These are phyloP conservation scores for Austroboletus olivaceoglutinosus DNA, from an alignment of 1,284 basidiomycete genomes.

Conservation along the genomic window DNA sequence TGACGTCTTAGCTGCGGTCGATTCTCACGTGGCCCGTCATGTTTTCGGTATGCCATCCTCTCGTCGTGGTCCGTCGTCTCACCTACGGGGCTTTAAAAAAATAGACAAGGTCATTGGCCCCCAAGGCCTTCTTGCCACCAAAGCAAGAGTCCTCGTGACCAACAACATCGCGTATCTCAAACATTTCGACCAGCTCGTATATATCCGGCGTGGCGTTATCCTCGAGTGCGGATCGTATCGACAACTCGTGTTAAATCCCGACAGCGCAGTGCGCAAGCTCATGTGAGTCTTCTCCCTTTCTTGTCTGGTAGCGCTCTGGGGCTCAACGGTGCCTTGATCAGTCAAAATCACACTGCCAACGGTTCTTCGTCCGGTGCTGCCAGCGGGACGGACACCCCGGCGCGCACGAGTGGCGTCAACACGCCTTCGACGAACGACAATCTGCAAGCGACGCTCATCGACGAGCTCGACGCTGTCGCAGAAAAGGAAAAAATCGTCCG, in stretches of 20 bases:
- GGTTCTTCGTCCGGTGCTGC: slow-evolving; percentile 41
- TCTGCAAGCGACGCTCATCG: slow-evolving; percentile 20
- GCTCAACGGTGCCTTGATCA: slow-evolving; percentile 44
- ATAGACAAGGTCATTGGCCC: slow-evolving; percentile 89
- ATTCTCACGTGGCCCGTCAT: slow-evolving; percentile 74
- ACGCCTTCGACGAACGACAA: slow-evolving; percentile 35
- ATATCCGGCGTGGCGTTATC: slow-evolving; percentile 82
- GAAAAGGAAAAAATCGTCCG: slow-evolving; percentile 22
- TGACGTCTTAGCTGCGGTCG: slow-evolving; percentile 53
- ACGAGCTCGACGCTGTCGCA: slow-evolving; percentile 9
- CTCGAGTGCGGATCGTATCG: slow-evolving; percentile 75
- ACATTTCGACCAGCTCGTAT: slow-evolving; percentile 80
- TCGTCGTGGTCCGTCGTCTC: not conserved
- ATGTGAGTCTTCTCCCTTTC: slow-evolving; percentile 45
- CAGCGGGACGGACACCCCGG: slow-evolving; percentile 55
- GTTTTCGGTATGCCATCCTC: slow-evolving; percentile 48
- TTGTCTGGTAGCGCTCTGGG: slow-evolving; percentile 59
- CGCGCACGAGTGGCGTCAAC: slow-evolving; percentile 40
- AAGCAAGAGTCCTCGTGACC: slow-evolving; percentile 87
- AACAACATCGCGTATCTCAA: slow-evolving; percentile 85
- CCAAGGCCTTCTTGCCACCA: slow-evolving; percentile 77
- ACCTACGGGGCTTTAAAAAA: slow-evolving; percentile 4
- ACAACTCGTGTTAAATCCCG: slow-evolving; percentile 59
- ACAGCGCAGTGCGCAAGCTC: slow-evolving; percentile 78
- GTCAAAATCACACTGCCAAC: slow-evolving; percentile 32